These are phyloP conservation scores for Heterobasidion occidentale DNA, from an alignment of 1,284 basidiomycete genomes.

Conservation along the genomic window DNA sequence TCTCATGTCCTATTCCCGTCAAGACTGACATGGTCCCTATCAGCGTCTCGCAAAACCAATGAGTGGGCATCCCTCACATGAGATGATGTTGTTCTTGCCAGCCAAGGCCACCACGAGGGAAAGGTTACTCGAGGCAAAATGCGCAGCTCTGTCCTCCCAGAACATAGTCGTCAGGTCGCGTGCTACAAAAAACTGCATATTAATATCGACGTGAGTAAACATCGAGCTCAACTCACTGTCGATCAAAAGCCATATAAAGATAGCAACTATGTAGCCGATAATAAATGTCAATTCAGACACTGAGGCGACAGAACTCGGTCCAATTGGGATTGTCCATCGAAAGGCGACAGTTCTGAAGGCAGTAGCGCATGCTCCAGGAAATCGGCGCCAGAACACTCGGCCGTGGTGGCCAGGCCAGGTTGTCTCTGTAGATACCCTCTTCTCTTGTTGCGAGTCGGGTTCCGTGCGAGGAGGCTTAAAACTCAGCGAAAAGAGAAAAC, in stretches of 20 bases:
- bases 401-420: conserved; percentile 14
- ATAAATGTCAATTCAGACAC: conserved; percentile 36
- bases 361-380: conserved; percentile 26
- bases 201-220: background rate
- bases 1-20: conserved; percentile 38
- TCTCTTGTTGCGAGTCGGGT: conserved; percentile 1
- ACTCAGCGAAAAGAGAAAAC: conserved; percentile 13
- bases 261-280: conserved; percentile 31
- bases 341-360: conserved; percentile 35
- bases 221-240: conserved; percentile 28
- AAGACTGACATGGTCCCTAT: conserved; percentile 20
- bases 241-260: conserved; percentile 32
- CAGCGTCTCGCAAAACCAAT: background rate
- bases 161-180: conserved; percentile 19
- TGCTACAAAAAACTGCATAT: conserved; percentile 11
- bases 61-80: conserved; percentile 20
- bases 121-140: conserved; percentile 33
- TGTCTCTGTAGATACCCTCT: conserved; percentile 16
- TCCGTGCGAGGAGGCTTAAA: conserved; percentile 8
- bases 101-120: conserved; percentile 37
- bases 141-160: conserved; percentile 30
- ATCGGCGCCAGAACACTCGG: conserved; percentile 21
- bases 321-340: conserved; percentile 32
- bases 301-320: conserved; percentile 24
- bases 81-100: conserved; percentile 40